Base-by-base conservation (phyloP, 257 asterid species). In the Solanum lycopersicoides region DNA sequence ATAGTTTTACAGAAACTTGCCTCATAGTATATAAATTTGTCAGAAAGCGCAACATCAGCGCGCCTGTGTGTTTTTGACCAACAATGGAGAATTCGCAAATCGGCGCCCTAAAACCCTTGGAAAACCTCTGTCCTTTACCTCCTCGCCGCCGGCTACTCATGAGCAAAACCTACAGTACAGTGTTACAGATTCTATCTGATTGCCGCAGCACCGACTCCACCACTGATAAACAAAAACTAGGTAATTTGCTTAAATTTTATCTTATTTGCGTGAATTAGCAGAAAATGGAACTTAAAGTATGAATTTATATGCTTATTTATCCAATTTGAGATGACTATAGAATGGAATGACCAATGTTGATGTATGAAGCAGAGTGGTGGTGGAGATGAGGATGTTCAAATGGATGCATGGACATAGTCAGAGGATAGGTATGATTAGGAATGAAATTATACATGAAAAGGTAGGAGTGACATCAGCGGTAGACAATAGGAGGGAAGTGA, bases 81-180 rank as follows among this genome's bases (percentile, higher is more conserved):
- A 39, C 86, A 50, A 94, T 93, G 96, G 93, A 83, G 89, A 91
- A 90, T 82, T 83, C 91, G 86, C 83, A 60, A 83, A 84, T 73
- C 85, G 91, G 83, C 83, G 86, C 89, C 20, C 76, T 82, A 87
- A 90, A 89, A 80, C 89, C 92, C 68, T 56, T 92, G 16, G 80
- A 85, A 66, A 60, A 87, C 76, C 88, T 88, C 39, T 30, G 84
- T 7, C 32, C 42, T 83, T 25, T 88, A 39, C 83, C 91, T 73
- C 91, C 87, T 44, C 89, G 50, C 82, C 91, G 93, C 35, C 97
- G 98, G 10, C 93, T 94, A 9, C 89, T 95, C 60, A 92, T 88
- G 42, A 95, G 99, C 91, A 89, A 92, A 25, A 95, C 98, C 35
- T 91, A 85, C 88, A 84, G 32, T 85, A 80, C 91, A n/a, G 90